phyloP scores from a whole-genome alignment of 139 green algal species.

The Tetradesmus lagerheimii region DNA sequence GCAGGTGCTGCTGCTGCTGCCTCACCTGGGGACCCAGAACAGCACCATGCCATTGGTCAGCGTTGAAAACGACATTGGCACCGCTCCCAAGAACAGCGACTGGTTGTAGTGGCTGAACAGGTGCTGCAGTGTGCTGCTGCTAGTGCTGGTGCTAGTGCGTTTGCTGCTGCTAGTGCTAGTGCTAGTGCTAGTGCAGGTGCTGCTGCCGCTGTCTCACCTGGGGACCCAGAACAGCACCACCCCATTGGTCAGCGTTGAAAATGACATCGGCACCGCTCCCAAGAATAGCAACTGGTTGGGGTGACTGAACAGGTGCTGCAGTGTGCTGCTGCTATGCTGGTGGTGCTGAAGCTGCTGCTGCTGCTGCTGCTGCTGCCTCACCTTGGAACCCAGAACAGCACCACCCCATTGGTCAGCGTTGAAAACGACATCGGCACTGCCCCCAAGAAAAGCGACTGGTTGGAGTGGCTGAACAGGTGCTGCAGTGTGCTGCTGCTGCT shows the following conservation, averaged over 20 bases:
- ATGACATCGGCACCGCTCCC: no score
- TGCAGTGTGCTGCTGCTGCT: neutral
- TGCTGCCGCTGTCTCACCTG: no score
- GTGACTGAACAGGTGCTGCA: neutral
- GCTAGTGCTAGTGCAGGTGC: no score
- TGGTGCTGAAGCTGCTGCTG: neutral
- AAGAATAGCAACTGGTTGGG: neutral
- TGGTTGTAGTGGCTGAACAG: neutral
- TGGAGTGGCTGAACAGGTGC: neutral
- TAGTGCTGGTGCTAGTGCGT: neutral
- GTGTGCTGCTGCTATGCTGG: neutral
- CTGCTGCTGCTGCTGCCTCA: neutral
- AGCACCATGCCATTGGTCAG: slow-evolving; percentile 14
- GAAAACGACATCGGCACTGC: no score
- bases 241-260: no score
- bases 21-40: slow-evolving; percentile 2
- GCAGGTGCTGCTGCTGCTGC: neutral
- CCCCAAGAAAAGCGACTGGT: neutral
- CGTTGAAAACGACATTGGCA: slow-evolving; percentile 29
- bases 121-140: neutral
- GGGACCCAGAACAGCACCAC: slow-evolving; percentile 4
- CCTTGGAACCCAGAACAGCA: neutral
- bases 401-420: no score
- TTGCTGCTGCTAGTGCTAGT: neutral
- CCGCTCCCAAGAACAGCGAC: slow-evolving; percentile 11